These are phyloP conservation scores for Pseudogymnoascus sp. DNA, from an alignment of 2,329 filamentous ascomycete species.

Conservation along the genomic window DNA sequence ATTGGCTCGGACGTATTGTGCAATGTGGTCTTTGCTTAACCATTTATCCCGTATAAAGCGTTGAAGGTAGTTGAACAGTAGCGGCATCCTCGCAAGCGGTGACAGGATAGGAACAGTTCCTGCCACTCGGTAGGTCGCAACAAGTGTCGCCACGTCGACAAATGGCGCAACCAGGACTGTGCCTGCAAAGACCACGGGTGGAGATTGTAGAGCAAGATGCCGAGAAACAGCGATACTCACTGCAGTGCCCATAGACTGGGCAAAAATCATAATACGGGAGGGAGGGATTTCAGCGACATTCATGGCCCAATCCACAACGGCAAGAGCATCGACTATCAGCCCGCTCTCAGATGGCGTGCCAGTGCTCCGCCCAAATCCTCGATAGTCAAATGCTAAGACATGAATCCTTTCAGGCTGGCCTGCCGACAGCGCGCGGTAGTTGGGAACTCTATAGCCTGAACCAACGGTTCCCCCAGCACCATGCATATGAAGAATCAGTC, in stretches of 20 bases:
- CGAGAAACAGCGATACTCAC: slow-evolving; percentile 28
- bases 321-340: slow-evolving; percentile 37
- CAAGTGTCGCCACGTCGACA: not conserved
- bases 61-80: slow-evolving; percentile 39
- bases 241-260: slow-evolving; percentile 41
- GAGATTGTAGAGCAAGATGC: slow-evolving; percentile 24
- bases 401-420: no score
- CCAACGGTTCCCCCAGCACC: slow-evolving; percentile 24
- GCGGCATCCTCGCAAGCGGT: slow-evolving; percentile 42
- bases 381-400: no score
- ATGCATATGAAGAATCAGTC: slow-evolving; percentile 40
- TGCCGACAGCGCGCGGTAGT: no score
- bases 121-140: not conserved
- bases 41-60: slow-evolving; percentile 44
- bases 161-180: slow-evolving; percentile 38
- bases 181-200: slow-evolving; percentile 44
- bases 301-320: slow-evolving; percentile 47
- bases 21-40: slow-evolving; percentile 43
- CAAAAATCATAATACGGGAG: slow-evolving; percentile 33
- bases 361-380: slow-evolving; percentile 14
- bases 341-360: not conserved
- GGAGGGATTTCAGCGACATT: slow-evolving; percentile 43
- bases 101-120: slow-evolving; percentile 48
- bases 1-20: slow-evolving; percentile 33
- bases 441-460: no score